These are phyloP conservation scores for Exophiala bonariae DNA, from an alignment of 2,329 filamentous ascomycete genomes.

Conservation along the genomic window DNA sequence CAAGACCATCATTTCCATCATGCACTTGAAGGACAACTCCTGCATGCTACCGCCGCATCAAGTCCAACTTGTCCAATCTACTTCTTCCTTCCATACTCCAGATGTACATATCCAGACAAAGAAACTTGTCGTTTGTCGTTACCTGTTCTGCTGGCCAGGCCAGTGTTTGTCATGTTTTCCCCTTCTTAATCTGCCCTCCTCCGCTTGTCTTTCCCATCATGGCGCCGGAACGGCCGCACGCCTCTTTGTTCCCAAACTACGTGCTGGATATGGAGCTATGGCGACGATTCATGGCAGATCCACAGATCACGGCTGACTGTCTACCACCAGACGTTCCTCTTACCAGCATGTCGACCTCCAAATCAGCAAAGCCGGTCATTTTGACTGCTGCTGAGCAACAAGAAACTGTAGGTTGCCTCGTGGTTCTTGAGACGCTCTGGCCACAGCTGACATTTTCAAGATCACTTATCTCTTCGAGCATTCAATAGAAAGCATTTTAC, in stretches of 20 bases:
- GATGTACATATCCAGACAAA: no score
- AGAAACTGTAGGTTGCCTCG: slow-evolving; percentile 15
- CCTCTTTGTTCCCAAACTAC: slow-evolving; percentile 7
- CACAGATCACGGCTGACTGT: slow-evolving; percentile 22
- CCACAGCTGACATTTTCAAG: slow-evolving; percentile 14
- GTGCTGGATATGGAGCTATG: slow-evolving; percentile 15
- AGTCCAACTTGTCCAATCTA: no score
- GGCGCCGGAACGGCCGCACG: slow-evolving; percentile 10
- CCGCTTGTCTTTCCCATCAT: slow-evolving; percentile 7
- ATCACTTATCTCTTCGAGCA: slow-evolving; percentile 53
- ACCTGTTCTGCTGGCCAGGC: no score
- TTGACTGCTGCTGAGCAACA: slow-evolving; percentile 20
- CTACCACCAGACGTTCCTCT: slow-evolving; percentile 17
- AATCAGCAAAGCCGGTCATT: slow-evolving; percentile 10
- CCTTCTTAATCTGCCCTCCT: neutral
- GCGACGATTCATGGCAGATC: slow-evolving; percentile 19
- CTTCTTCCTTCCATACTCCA: no score
- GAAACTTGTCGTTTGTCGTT: no score
- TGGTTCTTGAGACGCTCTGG: neutral
- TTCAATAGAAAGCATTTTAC: slow-evolving; percentile 59
- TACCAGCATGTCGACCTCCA: slow-evolving; percentile 14
- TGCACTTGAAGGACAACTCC: neutral
- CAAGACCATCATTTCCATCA: neutral
- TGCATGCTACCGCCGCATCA: no score
- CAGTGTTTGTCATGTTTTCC: neutral